Base-by-base conservation (phyloP, 1,284 basidiomycete genomes). In the Psilocybe mexicana region DNA sequence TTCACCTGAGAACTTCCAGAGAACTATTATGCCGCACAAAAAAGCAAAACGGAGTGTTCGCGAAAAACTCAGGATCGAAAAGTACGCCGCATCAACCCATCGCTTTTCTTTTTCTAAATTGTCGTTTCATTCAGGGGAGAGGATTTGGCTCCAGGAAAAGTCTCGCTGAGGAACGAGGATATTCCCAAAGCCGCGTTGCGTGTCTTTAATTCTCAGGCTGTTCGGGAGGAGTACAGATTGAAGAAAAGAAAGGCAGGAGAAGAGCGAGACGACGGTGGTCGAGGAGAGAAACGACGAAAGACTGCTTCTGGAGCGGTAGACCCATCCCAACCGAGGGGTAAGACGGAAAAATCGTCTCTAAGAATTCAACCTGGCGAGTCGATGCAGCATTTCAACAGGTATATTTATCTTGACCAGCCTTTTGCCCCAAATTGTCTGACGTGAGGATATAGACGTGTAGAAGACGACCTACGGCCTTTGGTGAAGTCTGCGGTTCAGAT, bases 331-430 rank as follows among this genome's bases (percentile, higher is more conserved):
- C 5, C 24, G n/a, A 52, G 43, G 30, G 64, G 63, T 24, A 65
- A 68, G 57, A 67, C 61, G 47, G 61, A 61, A 65, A 63, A 57
- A 47, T 61, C 67, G 59, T 58, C 60, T 12, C 67, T 87, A 43
- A 75, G 68, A 52, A 90, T 90, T 40, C 76, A 79, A 60, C 81
- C 84, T 1, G 84, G 86, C 44, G 90, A 92, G 71, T 85, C 88
- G 1, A 77, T 91, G 52, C 77, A 80, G 50, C 86, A 90, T 73
- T 92, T 90, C 69, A 88, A 89, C 68, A 77, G 83, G 90, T 88
- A 65, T 57, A 83, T 74, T 1, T 33, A 10, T 1, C 8, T 36
- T 49, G 35, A 45, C 42, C 36, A n/a, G 51, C 52, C 40, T 28
- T 7, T 3, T 40, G 24, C 28, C 43, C 35, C 36, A 38, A 55